Percentiles rank a stretch among this genome's conserved stretches.
Conservation (phyloP, 108 stramenopile species). For the Nannochloropsis salina region DNA sequence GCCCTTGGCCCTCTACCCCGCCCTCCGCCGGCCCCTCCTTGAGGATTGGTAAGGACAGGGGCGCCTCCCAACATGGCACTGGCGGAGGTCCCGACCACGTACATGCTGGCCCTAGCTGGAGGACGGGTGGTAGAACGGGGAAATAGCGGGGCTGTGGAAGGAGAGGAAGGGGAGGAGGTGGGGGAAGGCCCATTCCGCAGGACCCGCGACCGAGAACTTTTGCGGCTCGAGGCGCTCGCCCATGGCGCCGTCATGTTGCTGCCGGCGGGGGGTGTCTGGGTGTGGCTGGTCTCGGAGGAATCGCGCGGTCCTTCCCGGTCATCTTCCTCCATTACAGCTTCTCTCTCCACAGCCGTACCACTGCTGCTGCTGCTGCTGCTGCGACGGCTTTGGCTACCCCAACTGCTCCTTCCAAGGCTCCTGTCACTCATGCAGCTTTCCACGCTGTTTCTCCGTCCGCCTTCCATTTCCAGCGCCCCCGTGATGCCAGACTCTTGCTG, state of each 20-base stretch:
- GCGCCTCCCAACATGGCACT: not conserved
- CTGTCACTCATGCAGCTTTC: not conserved
- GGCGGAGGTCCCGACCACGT: not conserved
- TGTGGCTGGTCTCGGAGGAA: no score
- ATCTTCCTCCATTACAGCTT: not conserved
- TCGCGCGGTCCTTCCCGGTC: no score
- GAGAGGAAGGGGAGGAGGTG: not conserved
- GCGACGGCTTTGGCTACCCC: not conserved
- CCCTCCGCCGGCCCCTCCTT: not conserved
- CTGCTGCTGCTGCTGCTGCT: constrained; percentile 14
- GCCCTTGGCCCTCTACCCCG: not conserved
- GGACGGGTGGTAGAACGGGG: not conserved
- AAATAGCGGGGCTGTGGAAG: not conserved
- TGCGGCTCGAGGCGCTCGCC: no score
- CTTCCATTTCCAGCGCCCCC: not conserved
- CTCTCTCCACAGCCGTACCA: not conserved
- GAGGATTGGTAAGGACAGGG: not conserved
- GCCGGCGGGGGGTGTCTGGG: no score
- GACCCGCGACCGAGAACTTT: not conserved
- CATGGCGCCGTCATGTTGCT: no score
- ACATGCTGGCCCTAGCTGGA: not conserved
- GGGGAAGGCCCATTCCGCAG: not conserved
- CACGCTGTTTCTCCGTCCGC: not conserved
- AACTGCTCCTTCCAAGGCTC: not conserved
- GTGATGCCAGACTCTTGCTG: not conserved